A percentile compares a stretch with the other conserved stretches of the same genome.
These are phyloP conservation scores for Cordyceps cateniannulata DNA, from an alignment of 2,329 filamentous ascomycete species.

Conservation along the genomic window DNA sequence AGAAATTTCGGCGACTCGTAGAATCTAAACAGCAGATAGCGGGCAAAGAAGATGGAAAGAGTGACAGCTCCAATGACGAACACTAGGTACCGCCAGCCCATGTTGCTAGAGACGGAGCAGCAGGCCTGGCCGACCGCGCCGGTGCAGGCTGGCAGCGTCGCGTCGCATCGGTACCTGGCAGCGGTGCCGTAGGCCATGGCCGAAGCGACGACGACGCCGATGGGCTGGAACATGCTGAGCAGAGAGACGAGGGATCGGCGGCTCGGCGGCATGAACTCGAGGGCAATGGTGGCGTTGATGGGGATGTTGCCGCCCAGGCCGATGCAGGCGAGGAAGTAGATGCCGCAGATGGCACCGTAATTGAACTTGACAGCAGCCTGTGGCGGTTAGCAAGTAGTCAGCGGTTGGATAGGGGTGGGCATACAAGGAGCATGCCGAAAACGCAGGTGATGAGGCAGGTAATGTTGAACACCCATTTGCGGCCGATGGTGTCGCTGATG, in stretches of 20 bases:
- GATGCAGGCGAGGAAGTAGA: constrained; percentile 19
- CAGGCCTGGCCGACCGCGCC: constrained; percentile 22
- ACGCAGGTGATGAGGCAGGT: constrained; percentile 42
- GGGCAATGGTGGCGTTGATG: constrained; percentile 41
- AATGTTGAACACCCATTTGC: constrained; percentile 45
- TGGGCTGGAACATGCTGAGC: too few species aligned
- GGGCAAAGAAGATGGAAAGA: constrained; percentile 46
- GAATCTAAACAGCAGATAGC: constrained; percentile 50
- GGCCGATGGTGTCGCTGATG: constrained; percentile 17
- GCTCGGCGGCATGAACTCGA: constrained; percentile 41
- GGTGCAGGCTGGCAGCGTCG: constrained; percentile 36
- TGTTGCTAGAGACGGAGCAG: constrained; percentile 37
- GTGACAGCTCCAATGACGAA: constrained; percentile 48
- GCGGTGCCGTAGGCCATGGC: too few species aligned
- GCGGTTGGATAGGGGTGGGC: neutral
- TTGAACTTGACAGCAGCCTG: constrained; percentile 8
- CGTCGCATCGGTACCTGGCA: too few species aligned
- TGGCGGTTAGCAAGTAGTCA: neutral
- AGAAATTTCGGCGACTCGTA: constrained; percentile 53
- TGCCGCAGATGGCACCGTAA: constrained; percentile 8
- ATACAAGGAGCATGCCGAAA: constrained; percentile 32
- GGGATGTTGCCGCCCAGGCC: constrained; percentile 41
- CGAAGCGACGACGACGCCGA: too few species aligned
- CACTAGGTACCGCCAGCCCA: constrained; percentile 55
- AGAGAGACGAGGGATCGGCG: too few species aligned